Evolutionary conservation across 1,284 basidiomycete species (phyloP), one percentile per base, ranked within the genome.

Genomic region (Puccinia triticina): DNA sequence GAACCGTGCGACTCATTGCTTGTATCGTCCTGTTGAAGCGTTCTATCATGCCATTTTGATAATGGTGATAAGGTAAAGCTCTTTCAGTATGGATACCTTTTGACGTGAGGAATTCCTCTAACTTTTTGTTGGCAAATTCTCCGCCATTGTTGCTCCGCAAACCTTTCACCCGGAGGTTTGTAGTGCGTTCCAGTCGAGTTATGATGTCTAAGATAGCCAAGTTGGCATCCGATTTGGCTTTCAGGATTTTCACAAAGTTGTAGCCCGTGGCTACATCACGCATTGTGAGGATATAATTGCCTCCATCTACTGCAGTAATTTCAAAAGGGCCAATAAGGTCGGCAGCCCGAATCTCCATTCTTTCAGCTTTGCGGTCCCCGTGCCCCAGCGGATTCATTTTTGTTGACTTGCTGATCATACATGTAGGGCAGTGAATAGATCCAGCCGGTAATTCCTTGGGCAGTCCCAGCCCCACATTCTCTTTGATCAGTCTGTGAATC

Each of bases 271-370:
- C 59, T 29, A 26, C 59, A 29, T 61, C 59, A 4, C 59, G n/a
- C 26, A 61, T 61, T 16, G 59, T 61, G 21, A 61, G 59, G 59
- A 61, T 34, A 26, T 61, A 61, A 16, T 34, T 26, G 1, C 59
- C 59, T 10, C 59, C 59, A 29, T 61, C 59, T 3, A 50, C 23
- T 1, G 55, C 23, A 29, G 50, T 10, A 8, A 76, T 34, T 16
- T 76, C 21, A 26, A 76, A 76, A 8, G 73, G 73, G 8, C 73
- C 73, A 8, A 76, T 76, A 32, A 76, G 73, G 46, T 76, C 73
- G 2, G 43, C 55, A 10, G 40, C 73, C 23, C 57, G 1, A 29
- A 76, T 43, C 10, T 76, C 73, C 32, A 76, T 4, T 18, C 40
- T 29, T 7, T 59, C 34, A 0, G 37, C 23, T 43, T 32, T 18